Evolutionary conservation across 805 yeast species (phyloP).

Genomic region (Isabelozyma pseudorhagii): DNA sequence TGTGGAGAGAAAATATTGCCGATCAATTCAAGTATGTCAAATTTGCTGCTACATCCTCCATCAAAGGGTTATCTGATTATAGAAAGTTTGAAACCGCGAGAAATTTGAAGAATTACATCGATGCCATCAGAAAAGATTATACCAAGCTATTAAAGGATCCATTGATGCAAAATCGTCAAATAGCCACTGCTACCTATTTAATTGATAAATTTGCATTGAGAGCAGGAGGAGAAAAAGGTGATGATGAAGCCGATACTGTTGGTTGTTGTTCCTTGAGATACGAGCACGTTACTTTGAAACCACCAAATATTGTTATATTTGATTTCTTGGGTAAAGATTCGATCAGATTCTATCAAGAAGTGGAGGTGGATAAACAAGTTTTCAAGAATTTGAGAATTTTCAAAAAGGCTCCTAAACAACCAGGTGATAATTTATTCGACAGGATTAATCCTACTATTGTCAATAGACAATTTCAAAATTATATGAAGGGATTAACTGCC

Average conservation of each 20-base stretch:
- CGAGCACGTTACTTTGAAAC: conserved; percentile 83
- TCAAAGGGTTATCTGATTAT: conserved; percentile 87
- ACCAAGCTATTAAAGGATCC: conserved; percentile 63
- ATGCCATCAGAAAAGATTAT: conserved; percentile 72
- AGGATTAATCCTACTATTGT: conserved; percentile 78
- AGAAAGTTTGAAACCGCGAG: conserved; percentile 94
- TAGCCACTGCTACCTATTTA: conserved; percentile 90
- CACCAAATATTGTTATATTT: conserved; percentile 82
- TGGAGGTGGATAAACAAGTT: conserved; percentile 87
- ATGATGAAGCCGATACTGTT: conserved; percentile 97
- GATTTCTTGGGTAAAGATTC: conserved; percentile 97
- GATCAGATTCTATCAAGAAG: conserved; percentile 87
- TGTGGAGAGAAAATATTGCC: conserved; percentile 93
- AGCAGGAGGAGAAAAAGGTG: conserved; percentile 98
- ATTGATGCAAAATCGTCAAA: conserved; percentile 81
- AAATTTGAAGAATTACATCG: conserved; percentile 71
- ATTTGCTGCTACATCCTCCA: conserved; percentile 84
- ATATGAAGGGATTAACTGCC: conserved; percentile 92
- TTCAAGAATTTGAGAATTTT: conserved; percentile 84
- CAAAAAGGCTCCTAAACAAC: conserved; percentile 83
- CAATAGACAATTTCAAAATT: conserved; percentile 82
- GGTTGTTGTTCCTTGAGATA: conserved; percentile 94
- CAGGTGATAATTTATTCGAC: conserved; percentile 92
- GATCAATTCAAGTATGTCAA: conserved; percentile 83
- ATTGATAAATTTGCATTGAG: conserved; percentile 92